Percentiles rank a stretch among this genome's conserved stretches.
These are phyloP conservation scores for Tubosaeta sp. DNA, from an alignment of 768 basidiomycete genomes.

Conservation along the genomic window DNA sequence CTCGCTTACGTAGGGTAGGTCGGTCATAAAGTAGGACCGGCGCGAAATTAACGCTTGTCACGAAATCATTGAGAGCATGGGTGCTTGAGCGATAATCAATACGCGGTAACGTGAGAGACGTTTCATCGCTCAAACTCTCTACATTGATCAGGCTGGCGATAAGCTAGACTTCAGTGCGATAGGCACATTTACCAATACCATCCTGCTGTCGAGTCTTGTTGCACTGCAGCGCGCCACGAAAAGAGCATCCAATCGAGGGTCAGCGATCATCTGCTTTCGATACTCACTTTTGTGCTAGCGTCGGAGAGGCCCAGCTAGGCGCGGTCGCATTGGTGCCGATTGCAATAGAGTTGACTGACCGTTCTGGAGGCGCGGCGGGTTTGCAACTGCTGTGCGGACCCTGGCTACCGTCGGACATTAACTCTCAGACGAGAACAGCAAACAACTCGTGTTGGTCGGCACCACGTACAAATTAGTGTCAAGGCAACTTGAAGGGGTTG, in stretches of 20 bases:
- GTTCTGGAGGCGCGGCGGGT: not conserved
- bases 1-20: slow-evolving; percentile 1
- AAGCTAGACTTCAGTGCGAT: not conserved
- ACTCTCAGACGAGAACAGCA: not conserved
- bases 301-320: not conserved
- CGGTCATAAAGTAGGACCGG: not conserved
- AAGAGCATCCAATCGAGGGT: not conserved
- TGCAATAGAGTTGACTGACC: not conserved
- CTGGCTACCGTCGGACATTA: not conserved
- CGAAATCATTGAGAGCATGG: not conserved
- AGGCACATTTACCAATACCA: not conserved
- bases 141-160: not conserved
- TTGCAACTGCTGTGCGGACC: not conserved
- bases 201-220: not conserved
- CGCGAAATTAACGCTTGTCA: not conserved
- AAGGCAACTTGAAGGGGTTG: not conserved
- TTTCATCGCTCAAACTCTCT: not conserved
- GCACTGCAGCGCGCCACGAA: not conserved
- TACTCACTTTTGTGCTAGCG: not conserved
- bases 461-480: not conserved
- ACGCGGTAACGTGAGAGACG: not conserved
- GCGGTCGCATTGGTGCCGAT: not conserved
- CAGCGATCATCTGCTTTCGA: not conserved
- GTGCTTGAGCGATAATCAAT: slow-evolving; percentile 1
- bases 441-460: not conserved